Conservation (phyloP, 371 early-diverging fungal species). For the Catenaria anguillulae region DNA sequence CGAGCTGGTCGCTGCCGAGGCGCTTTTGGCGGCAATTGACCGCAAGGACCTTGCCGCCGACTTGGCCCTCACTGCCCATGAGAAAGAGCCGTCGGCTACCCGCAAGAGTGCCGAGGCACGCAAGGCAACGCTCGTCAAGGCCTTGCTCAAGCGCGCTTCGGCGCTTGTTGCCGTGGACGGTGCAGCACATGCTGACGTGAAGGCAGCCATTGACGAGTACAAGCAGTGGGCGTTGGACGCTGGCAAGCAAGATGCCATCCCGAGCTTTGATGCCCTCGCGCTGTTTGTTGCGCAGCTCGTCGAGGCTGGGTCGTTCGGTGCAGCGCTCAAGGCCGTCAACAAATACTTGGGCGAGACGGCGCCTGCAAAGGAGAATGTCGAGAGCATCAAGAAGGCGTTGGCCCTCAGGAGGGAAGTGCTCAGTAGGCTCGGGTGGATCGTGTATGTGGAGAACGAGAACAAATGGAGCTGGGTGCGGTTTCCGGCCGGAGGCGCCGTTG, state of each 20-base stretch:
- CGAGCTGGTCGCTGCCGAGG: conserved; percentile 27
- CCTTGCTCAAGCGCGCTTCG: conserved; percentile 20
- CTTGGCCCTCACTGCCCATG: conserved; percentile 30
- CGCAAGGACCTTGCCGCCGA: conserved; percentile 39
- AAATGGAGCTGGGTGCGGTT: neutral
- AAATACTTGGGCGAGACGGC: conserved; percentile 40
- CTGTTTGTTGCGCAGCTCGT: conserved; percentile 38
- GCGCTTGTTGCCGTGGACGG: conserved; percentile 28
- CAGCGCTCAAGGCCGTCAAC: conserved; percentile 45
- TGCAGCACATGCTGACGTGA: conserved; percentile 9
- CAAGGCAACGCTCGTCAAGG: conserved; percentile 14
- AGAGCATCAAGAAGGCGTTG: conserved; percentile 1
- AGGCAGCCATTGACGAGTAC: conserved; percentile 13
- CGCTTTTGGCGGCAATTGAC: conserved; percentile 36
- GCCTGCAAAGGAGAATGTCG: neutral
- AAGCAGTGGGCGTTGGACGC: conserved; percentile 23
- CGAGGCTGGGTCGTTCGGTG: conserved; percentile 35
- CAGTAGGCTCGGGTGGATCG: neutral
- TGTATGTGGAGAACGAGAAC: conserved; percentile 6
- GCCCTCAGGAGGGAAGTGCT: neutral
- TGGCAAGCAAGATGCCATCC: conserved; percentile 28
- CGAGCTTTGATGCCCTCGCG: conserved; percentile 11
- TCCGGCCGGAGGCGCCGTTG: too few relatives aligned
- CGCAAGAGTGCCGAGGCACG: conserved; percentile 12
- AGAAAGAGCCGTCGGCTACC: conserved; percentile 11